Evolutionary conservation across 495 filamentous ascomycete species (phyloP).

Genomic region (Friedmanniomyces endolithicus): DNA sequence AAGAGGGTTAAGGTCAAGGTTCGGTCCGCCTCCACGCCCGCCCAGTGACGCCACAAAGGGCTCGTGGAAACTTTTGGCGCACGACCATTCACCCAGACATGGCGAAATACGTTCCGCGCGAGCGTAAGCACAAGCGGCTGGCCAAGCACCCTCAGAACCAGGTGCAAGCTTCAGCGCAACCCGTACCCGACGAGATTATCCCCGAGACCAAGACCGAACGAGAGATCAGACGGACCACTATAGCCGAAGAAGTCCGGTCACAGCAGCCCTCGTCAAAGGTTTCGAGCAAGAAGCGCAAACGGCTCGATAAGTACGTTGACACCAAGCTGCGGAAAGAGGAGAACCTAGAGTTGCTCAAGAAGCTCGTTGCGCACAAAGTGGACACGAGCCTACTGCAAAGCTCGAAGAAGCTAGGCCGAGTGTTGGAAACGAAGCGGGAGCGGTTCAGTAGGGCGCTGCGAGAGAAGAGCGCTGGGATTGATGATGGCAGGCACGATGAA

Average conservation of each 20-base stretch:
- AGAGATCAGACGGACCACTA: constrained; percentile 53
- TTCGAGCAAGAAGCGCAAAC: constrained; percentile 83
- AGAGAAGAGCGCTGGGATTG: constrained; percentile 48
- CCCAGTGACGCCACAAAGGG: not conserved
- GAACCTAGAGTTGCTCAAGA: constrained; percentile 69
- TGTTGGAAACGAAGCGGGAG: constrained; percentile 53
- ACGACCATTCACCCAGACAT: constrained; percentile 31
- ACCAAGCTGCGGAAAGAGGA: constrained; percentile 92
- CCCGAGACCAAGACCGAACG: constrained; percentile 53
- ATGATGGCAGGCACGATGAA: constrained; percentile 35
- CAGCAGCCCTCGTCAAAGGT: constrained; percentile 49
- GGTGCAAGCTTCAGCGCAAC: constrained; percentile 42
- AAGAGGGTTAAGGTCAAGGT: not conserved
- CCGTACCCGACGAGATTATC: constrained; percentile 57
- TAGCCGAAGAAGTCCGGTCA: constrained; percentile 50
- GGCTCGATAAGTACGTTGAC: constrained; percentile 95
- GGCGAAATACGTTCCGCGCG: constrained; percentile 65
- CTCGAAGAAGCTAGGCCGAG: constrained; percentile 59
- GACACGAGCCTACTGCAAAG: constrained; percentile 72
- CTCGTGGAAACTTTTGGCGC: not conserved
- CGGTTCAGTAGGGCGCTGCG: constrained; percentile 45
- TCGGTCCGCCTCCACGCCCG: not conserved
- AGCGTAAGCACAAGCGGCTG: constrained; percentile 56
- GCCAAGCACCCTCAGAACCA: constrained; percentile 39
- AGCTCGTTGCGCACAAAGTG: constrained; percentile 61